Percentiles rank a stretch among this genome's conserved stretches.
Evolutionary conservation across 306 rosid species (phyloP).

Genomic region (Canavalia ensiformis): DNA sequence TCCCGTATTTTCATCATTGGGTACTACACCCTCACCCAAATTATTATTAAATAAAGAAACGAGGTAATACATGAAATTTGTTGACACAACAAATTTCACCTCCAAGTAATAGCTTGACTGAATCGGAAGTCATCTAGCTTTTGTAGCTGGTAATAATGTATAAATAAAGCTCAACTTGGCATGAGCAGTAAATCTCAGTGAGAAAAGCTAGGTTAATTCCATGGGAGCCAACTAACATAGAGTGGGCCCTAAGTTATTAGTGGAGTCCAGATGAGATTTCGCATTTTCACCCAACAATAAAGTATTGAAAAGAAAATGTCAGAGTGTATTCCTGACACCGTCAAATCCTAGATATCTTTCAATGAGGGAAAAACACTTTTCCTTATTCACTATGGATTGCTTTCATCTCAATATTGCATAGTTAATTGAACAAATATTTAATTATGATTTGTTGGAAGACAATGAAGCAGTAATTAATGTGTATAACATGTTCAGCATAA

Average conservation of each 20-base stretch:
- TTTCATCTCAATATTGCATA: neutral
- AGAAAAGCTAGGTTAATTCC: no score
- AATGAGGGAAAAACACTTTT: constrained; percentile 2
- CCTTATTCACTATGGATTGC: constrained; percentile 5
- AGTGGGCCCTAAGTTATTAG: no score
- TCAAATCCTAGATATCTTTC: neutral
- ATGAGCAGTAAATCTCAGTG: neutral
- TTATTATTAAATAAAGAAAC: neutral
- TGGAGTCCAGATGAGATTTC: no score
- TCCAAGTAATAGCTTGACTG: constrained; percentile 11
- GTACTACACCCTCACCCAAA: constrained; percentile 20
- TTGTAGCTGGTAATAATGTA: neutral
- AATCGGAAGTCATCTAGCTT: constrained; percentile 9
- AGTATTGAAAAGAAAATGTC: neutral
- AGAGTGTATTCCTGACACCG: neutral
- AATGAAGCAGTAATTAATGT: neutral
- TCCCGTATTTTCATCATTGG: no score
- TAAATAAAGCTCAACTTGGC: constrained; percentile 4
- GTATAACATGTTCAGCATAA: constrained; percentile 35
- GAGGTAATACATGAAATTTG: constrained; percentile 2
- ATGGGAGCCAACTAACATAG: no score
- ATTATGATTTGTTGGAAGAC: constrained; percentile 27
- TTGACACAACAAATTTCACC: constrained; percentile 10
- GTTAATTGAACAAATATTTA: neutral
- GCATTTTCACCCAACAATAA: neutral